Base-by-base conservation (phyloP, 2,329 filamentous ascomycete species). In the Hypoxylon sp. region DNA sequence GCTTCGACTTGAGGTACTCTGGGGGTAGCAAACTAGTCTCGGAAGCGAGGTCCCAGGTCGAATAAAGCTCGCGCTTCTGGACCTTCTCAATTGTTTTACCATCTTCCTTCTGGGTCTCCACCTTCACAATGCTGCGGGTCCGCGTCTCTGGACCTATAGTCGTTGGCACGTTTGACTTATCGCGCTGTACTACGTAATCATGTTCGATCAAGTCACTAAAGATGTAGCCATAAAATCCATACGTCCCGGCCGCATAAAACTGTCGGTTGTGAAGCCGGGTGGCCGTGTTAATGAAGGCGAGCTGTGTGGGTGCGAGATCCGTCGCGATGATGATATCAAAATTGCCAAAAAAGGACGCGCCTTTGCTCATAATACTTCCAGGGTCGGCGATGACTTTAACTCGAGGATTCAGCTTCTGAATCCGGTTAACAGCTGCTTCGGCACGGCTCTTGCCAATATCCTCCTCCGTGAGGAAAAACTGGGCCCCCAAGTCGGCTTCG, bases 161-260 rank as follows among this genome's bases (percentile, higher is more conserved):
- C 0, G 89, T 90, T 19, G 87, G 77, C 11, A 92, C 82, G 76
- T 98, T 98, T 63, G 92, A 90, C 69, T 91, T 90, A 67, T 93
- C 89, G 63, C 96, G 90, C 82, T 97, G 91, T 67, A 99, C 91
- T 66, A 96, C 89, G 76, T 93, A 99, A 75, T 94, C 90, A 79
- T 99, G 96, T 75, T 90, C 87, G 73, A 97, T 93, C 21, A 99
- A 86, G 79, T 99, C 96, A 63, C 92, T 92, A 79, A 99, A 99
- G 72, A 97, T 92, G 82, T 93, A 99, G 61, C 96, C 96, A 79
- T 97, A 98, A 78, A 97, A 87, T 52, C 96, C 96, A 77, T 98
- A 93, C 2, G 91, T 89, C 55, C 90, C 91, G 36, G 94, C 92
- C 9, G 93, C 93, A 80, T 99, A 99, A 80, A 98, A 98, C 10